phyloP scores from a whole-genome alignment of 768 basidiomycete genomes.

The Daedaleopsis nitida region DNA sequence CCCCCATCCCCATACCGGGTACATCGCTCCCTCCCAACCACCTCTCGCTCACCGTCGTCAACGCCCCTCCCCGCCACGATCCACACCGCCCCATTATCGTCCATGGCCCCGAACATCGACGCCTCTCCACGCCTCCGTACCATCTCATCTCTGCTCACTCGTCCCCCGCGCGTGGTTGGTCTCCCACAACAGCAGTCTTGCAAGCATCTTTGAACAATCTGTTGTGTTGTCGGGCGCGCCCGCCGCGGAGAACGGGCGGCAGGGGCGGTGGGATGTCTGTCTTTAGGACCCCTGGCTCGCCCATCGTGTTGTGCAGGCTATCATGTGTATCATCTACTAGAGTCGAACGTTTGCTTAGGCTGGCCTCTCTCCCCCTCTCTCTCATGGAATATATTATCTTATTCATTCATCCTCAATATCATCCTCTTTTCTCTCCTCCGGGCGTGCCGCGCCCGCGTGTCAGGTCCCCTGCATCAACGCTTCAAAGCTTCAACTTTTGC shows the following conservation, averaged over 20 bases:
- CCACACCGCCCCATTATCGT: background rate
- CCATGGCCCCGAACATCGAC: background rate
- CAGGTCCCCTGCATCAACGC: too few species aligned
- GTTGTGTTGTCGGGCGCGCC: constrained; percentile 5
- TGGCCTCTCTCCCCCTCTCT: constrained; percentile 7
- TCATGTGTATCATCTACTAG: constrained; percentile 26
- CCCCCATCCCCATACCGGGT: background rate
- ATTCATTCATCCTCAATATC: constrained; percentile 5
- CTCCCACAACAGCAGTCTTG: constrained; percentile 2
- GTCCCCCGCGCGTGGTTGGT: constrained; percentile 3
- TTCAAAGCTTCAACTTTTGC: too few species aligned
- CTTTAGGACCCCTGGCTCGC: background rate
- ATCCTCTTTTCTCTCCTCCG: too few species aligned
- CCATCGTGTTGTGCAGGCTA: constrained; percentile 23
- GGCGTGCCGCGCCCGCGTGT: too few species aligned
- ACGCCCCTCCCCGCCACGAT: background rate
- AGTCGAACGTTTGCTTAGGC: constrained; percentile 24
- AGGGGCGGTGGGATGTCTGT: constrained; percentile 13
- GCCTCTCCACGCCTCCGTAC: constrained; percentile 5
- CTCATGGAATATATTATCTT: constrained; percentile 23
- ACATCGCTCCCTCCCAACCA: constrained; percentile 2
- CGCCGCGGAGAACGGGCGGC: constrained; percentile 12
- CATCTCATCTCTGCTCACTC: constrained; percentile 13
- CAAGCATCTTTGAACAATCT: background rate
- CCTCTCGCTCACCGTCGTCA: background rate